Base-by-base conservation (phyloP, 176 grass and related monocot genomes). In the Cenchrus americanus region DNA sequence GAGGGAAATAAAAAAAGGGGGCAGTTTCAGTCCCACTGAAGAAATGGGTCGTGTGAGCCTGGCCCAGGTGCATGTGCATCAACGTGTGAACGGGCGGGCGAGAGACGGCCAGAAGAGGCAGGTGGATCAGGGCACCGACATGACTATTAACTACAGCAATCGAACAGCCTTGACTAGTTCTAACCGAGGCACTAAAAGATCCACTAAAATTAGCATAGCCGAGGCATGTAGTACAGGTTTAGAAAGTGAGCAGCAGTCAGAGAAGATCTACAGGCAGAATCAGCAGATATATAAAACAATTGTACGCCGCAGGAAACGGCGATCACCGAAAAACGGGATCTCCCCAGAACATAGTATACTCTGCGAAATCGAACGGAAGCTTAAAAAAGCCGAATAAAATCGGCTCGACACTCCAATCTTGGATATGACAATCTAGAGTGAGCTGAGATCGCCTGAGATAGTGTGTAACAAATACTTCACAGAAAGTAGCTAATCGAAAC, bases 41-140 rank as follows among this genome's bases (percentile, higher is more conserved):
- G 10, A 67, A 62, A 17, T 19, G 1, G 13, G 19, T 42, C 8
- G 26, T 27, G 73, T 54, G 69, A 86, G 64, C 1, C n/a, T 42
- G 44, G 47, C 48, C 79, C 51, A 15, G 50, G 71, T 52, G 49
- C 40, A 73, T 73, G 69, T 81, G 80, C 80, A 62, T 23, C 47
- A 72, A 82, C 48, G 52, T 48, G 78, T 82, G 65, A 77, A 30
- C 2, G 23, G 37, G 60, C 50, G 4, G 0, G 63, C 3, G 30
- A 11, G 6, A 18, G 32, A 12, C 15, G 4, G 69, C n/a, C 22
- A 26, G 13, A 17, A 27, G 46, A 22, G 10, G 69, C 5, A 21
- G 32, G 64, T 30, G 62, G 72, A 86, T 64, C 12, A 47, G 40
- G 22, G 66, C 83, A 86, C 72, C 83, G 73, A 86, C 88, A 82